Percentiles rank a stretch among this genome's conserved stretches.
These are phyloP conservation scores for Prillingera fragicola DNA, from an alignment of 1,284 basidiomycete species.

Conservation along the genomic window DNA sequence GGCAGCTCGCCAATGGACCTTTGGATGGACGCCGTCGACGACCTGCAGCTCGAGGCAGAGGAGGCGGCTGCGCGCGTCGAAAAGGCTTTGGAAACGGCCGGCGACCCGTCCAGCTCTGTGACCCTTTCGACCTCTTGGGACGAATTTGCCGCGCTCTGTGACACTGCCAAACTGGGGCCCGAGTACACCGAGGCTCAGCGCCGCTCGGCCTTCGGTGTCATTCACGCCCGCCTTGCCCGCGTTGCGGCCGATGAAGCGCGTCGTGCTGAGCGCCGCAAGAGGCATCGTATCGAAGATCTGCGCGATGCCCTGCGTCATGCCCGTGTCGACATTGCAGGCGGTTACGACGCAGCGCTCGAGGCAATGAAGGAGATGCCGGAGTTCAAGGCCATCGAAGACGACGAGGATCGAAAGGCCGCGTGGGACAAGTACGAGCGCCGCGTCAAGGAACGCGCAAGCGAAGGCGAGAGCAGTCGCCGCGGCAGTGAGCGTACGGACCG, in stretches of 20 bases:
- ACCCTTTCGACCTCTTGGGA: slow-evolving; percentile 47
- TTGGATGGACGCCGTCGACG: slow-evolving; percentile 91
- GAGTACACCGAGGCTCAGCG: slow-evolving; percentile 52
- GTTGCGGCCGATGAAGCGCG: slow-evolving; percentile 73
- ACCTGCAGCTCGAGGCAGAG: slow-evolving; percentile 76
- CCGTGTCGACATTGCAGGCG: slow-evolving; percentile 68
- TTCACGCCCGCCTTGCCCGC: slow-evolving; percentile 64
- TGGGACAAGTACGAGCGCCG: slow-evolving; percentile 80
- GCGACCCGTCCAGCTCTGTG: slow-evolving; percentile 41
- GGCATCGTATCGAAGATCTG: slow-evolving; percentile 89
- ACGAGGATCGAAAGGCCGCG: slow-evolving; percentile 68
- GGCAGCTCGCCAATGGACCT: slow-evolving; percentile 92
- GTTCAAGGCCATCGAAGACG: slow-evolving; percentile 69
- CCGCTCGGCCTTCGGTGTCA: slow-evolving; percentile 58
- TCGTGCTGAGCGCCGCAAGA: slow-evolving; percentile 70
- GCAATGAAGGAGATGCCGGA: slow-evolving; percentile 75
- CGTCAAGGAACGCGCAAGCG: slow-evolving; percentile 75
- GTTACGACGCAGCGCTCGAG: slow-evolving; percentile 68
- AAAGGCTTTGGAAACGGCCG: slow-evolving; percentile 8
- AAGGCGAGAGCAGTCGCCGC: slow-evolving; percentile 46
- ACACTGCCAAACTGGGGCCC: slow-evolving; percentile 51
- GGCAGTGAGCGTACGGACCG: slow-evolving; percentile 17
- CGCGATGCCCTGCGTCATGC: slow-evolving; percentile 92
- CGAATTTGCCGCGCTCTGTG: slow-evolving; percentile 54
- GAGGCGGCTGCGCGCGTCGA: slow-evolving; percentile 61